These are phyloP conservation scores for Luffa acutangula DNA, from an alignment of 306 rosid species.

Conservation along the genomic window DNA sequence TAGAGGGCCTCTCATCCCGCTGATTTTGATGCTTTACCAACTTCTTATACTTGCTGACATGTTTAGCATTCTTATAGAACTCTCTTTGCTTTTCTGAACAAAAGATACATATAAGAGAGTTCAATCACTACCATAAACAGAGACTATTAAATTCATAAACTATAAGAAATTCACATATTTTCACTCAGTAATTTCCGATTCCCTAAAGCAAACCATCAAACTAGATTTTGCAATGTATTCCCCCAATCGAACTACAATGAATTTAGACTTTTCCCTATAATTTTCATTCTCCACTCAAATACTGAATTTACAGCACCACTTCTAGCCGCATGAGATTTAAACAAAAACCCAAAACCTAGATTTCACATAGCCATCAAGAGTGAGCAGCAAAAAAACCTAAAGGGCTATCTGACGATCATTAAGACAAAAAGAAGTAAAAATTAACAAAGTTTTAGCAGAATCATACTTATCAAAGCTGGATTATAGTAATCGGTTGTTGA, in stretches of 20 bases:
- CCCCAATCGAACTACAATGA: no score
- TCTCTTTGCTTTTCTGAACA: conserved; percentile 66
- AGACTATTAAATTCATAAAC: not conserved
- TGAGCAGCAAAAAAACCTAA: not conserved
- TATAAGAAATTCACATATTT: not conserved
- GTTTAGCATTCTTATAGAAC: conserved; percentile 66
- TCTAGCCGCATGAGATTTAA: not conserved
- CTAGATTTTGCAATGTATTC: no score
- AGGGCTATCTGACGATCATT: not conserved
- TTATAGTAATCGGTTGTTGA: conserved; percentile 45
- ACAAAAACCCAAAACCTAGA: not conserved
- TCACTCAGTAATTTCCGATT: not conserved
- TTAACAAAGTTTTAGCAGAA: not conserved
- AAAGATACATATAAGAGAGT: conserved; percentile 8
- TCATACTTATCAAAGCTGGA: conserved; percentile 68
- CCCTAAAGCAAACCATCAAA: not conserved
- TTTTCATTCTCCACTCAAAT: not conserved
- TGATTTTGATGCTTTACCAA: conserved; percentile 39
- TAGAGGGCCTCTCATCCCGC: conserved; percentile 15
- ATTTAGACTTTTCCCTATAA: no score
- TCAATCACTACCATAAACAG: not conserved
- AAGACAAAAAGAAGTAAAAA: not conserved
- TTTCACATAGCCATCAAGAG: not conserved
- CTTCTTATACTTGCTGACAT: conserved; percentile 64
- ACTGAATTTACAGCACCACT: not conserved